phyloP scores from a whole-genome alignment of 2,329 filamentous ascomycete species.

The Celoporthe dispersa region DNA sequence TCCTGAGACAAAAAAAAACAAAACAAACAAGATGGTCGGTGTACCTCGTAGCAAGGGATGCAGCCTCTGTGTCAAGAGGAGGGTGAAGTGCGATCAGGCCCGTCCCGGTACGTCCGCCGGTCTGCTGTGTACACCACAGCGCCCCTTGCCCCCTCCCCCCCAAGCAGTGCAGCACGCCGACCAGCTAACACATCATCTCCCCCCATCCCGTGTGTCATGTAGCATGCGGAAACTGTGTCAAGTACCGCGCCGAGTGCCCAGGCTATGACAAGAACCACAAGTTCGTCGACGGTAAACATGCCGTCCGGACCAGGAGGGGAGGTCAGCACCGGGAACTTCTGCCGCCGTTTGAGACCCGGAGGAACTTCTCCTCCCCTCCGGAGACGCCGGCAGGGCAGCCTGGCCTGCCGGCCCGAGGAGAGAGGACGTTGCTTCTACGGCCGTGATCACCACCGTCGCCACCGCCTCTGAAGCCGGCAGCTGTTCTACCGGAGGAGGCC shows the following conservation, averaged over 20 bases:
- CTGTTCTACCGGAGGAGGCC: background rate
- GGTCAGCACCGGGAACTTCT: slow-evolving; percentile 14
- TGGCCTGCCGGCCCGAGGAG: background rate
- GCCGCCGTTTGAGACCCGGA: slow-evolving; percentile 24
- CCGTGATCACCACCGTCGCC: background rate
- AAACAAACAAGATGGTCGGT: slow-evolving; percentile 39
- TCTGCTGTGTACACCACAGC: too few relatives aligned
- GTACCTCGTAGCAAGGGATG: slow-evolving; percentile 45
- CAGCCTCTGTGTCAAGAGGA: slow-evolving; percentile 45
- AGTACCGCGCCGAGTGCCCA: slow-evolving; percentile 44
- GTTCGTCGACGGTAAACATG: slow-evolving; percentile 47
- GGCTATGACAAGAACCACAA: slow-evolving; percentile 46
- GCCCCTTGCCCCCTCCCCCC: too few relatives aligned
- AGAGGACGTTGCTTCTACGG: background rate
- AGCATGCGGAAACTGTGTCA: slow-evolving; percentile 44
- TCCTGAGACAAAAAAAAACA: background rate
- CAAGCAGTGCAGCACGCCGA: background rate
- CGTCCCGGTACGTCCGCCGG: slow-evolving; percentile 39
- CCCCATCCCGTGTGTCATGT: background rate
- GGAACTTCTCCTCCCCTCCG: slow-evolving; percentile 7
- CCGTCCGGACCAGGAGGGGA: slow-evolving; percentile 38
- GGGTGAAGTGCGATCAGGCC: slow-evolving; percentile 51
- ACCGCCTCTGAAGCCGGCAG: background rate
- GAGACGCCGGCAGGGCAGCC: background rate
- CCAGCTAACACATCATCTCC: background rate